Conservation (phyloP, 2,329 filamentous ascomycete species). For the Fusarium sp. region DNA sequence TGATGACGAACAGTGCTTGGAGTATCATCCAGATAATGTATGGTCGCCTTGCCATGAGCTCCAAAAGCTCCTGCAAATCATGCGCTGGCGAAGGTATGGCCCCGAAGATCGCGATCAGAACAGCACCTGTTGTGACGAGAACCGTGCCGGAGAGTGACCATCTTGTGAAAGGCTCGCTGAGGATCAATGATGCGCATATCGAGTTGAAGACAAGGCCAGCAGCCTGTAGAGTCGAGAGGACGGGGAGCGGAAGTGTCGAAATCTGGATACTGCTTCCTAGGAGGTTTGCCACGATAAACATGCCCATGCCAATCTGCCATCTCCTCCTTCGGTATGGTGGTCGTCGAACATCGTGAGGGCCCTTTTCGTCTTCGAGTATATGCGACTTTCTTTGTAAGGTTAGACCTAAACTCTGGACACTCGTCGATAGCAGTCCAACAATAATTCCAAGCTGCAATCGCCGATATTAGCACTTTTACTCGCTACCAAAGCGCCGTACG, state of each 20-base stretch:
- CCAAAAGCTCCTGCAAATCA: slow-evolving; percentile 83
- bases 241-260: slow-evolving; percentile 91
- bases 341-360: slow-evolving; percentile 79
- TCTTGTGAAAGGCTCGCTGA: slow-evolving; percentile 92
- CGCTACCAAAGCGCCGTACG: background rate
- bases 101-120: slow-evolving; percentile 93
- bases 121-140: slow-evolving; percentile 88
- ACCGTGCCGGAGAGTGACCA: slow-evolving; percentile 93
- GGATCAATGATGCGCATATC: slow-evolving; percentile 92
- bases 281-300: slow-evolving; percentile 96
- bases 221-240: slow-evolving; percentile 94
- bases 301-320: slow-evolving; percentile 98
- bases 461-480: slow-evolving; percentile 38
- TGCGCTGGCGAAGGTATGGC: slow-evolving; percentile 95
- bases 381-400: slow-evolving; percentile 98
- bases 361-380: slow-evolving; percentile 96
- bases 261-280: slow-evolving; percentile 97
- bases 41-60: slow-evolving; percentile 76
- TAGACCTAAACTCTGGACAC: slow-evolving; percentile 92
- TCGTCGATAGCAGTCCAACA: slow-evolving; percentile 92
- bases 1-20: slow-evolving; percentile 79
- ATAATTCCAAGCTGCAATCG: slow-evolving; percentile 83
- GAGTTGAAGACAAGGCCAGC: slow-evolving; percentile 99
- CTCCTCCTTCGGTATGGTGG: slow-evolving; percentile 90
- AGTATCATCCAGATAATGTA: slow-evolving; percentile 92